These are phyloP conservation scores for Skeletonema costatum DNA, from an alignment of 108 stramenopile species.

Conservation along the genomic window DNA sequence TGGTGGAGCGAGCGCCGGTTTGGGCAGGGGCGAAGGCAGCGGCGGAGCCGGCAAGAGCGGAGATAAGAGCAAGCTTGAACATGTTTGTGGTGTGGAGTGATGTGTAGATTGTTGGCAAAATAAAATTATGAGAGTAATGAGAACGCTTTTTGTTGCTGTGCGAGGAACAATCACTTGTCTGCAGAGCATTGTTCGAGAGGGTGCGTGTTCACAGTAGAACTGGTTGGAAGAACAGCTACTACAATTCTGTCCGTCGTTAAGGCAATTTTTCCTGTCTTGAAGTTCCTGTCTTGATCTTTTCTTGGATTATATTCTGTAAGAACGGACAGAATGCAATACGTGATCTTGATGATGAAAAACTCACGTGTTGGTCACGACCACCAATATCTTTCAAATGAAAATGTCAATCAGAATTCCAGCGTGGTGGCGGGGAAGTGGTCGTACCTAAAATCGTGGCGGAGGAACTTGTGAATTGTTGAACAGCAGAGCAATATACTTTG, in stretches of 20 bases:
- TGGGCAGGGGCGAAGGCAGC: conserved; percentile 45
- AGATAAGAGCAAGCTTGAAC: conserved; percentile 34
- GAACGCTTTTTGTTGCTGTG: neutral
- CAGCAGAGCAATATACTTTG: neutral
- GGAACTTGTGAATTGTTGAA: neutral
- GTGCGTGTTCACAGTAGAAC: neutral
- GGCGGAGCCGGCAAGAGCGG: conserved; percentile 44
- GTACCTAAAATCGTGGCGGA: neutral
- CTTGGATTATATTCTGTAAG: neutral
- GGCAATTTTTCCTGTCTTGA: too few species aligned
- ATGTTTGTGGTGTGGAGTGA: conserved; percentile 9
- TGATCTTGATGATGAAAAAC: neutral
- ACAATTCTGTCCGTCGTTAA: neutral
- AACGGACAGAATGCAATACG: neutral
- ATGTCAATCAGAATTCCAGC: too few species aligned
- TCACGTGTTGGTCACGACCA: neutral
- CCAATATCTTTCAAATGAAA: neutral
- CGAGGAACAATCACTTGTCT: neutral
- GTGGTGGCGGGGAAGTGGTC: neutral
- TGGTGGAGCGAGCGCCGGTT: neutral
- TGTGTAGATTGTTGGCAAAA: neutral
- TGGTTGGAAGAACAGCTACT: neutral
- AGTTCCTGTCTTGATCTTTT: too few species aligned
- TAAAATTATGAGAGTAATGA: neutral
- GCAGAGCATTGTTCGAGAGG: neutral